phyloP scores from a whole-genome alignment of 2,329 filamentous ascomycete species.

The Fusarium ambrosium region DNA sequence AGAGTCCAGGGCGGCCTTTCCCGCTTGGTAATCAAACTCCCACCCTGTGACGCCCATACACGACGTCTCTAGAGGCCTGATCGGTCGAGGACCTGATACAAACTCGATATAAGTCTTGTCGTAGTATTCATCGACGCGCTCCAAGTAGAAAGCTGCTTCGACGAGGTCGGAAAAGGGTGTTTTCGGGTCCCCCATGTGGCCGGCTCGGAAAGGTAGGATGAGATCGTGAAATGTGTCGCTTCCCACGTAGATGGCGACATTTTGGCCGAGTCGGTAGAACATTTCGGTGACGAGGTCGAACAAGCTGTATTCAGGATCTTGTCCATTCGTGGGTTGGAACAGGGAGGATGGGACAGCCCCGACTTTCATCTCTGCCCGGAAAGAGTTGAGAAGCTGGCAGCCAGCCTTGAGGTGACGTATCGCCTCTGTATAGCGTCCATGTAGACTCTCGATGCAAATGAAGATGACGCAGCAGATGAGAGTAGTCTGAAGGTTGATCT shows the following conservation, averaged over 20 bases:
- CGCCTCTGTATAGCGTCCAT: slow-evolving; percentile 39
- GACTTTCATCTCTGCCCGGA: not conserved
- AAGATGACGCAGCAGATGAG: slow-evolving; percentile 43
- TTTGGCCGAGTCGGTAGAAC: slow-evolving; percentile 31
- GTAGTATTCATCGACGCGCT: not conserved
- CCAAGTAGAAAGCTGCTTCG: slow-evolving; percentile 13
- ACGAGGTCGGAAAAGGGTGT: slow-evolving; percentile 22
- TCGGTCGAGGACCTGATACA: not conserved
- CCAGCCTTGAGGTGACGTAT: slow-evolving; percentile 40
- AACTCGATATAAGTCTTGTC: not conserved
- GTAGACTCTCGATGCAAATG: slow-evolving; percentile 42
- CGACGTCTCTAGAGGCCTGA: not conserved
- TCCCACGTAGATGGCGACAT: slow-evolving; percentile 34
- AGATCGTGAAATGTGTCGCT: slow-evolving; percentile 30
- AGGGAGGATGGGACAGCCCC: not conserved
- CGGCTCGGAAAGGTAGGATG: slow-evolving; percentile 1
- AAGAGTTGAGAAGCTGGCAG: slow-evolving; percentile 24
- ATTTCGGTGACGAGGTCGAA: slow-evolving; percentile 28
- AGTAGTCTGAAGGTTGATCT: slow-evolving; percentile 28
- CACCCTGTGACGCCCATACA: too few relatives aligned
- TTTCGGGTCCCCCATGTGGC: slow-evolving; percentile 11
- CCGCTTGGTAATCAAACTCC: not conserved
- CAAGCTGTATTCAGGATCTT: not conserved
- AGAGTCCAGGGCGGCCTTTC: not conserved
- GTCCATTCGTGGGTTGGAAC: not conserved